These are phyloP conservation scores for Tolypocladium capitatum DNA, from an alignment of 2,329 filamentous ascomycete species.

Conservation along the genomic window DNA sequence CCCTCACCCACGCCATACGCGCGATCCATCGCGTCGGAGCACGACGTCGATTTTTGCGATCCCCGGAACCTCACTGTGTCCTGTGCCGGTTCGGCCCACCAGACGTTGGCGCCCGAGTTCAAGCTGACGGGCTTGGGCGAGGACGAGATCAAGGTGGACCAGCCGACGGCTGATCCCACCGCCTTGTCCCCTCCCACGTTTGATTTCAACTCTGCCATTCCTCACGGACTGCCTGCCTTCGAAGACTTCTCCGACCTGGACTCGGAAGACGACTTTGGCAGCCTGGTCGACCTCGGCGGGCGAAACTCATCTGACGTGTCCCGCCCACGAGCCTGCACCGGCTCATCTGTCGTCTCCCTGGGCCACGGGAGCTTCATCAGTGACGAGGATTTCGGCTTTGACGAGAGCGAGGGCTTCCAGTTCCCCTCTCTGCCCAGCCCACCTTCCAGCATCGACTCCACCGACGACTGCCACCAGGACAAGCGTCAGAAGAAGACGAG, in stretches of 20 bases:
- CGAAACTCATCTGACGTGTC: slow-evolving; percentile 45
- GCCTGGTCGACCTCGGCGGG: slow-evolving; percentile 53
- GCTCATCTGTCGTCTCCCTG: slow-evolving; percentile 51
- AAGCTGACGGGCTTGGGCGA: slow-evolving; percentile 52
- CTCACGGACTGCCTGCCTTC: slow-evolving; percentile 56
- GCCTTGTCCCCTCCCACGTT: slow-evolving; percentile 29
- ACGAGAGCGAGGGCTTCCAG: slow-evolving; percentile 50
- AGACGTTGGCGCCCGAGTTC: slow-evolving; percentile 46
- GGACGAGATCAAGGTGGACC: slow-evolving; percentile 39
- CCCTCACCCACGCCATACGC: slow-evolving; percentile 75
- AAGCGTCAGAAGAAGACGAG: slow-evolving; percentile 44
- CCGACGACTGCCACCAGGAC: slow-evolving; percentile 34
- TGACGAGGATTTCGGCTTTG: slow-evolving; percentile 63
- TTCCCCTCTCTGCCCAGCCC: slow-evolving; percentile 51
- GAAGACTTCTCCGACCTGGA: slow-evolving; percentile 84
- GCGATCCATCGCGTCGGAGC: slow-evolving; percentile 52
- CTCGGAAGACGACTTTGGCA: slow-evolving; percentile 71
- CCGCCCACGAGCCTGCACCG: slow-evolving; percentile 56
- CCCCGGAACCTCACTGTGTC: slow-evolving; percentile 76
- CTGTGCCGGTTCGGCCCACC: slow-evolving; percentile 32
- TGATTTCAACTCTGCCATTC: slow-evolving; percentile 36
- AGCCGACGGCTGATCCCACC: slow-evolving; percentile 32
- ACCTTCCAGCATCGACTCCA: slow-evolving; percentile 21
- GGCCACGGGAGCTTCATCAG: slow-evolving; percentile 68
- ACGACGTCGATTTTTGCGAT: slow-evolving; percentile 78